Base-by-base conservation (phyloP, 2,329 filamentous ascomycete genomes). In the Hypomyces rosellus region DNA sequence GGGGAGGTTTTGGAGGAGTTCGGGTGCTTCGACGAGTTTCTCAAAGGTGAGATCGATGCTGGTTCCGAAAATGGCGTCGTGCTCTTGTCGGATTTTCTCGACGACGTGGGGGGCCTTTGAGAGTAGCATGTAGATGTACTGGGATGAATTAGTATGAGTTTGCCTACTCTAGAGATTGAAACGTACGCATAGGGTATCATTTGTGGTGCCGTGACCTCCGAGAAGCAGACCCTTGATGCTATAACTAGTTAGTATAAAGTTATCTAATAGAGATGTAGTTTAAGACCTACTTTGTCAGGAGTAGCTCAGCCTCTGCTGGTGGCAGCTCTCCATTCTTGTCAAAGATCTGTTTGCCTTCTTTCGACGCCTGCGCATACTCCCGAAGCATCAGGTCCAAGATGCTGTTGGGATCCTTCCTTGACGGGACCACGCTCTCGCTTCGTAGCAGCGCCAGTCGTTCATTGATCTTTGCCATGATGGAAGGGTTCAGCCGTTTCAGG, bases 1-100 rank as follows among this genome's bases (percentile, higher is more conserved):
- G 0, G 68, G 65, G 4, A 83, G 65, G 6, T 71, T 64, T 55
- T 75, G 76, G 45, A 82, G 64, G 5, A 73, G 65, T 30, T 69
- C 61, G 1, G 75, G 72, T 4, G 74, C 61, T 12, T 66, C 62
- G 3, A 73, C 61, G 13, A 73, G 57, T 0, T 57, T 57, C 30
- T 68, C 67, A 0, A 65, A 61, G 6, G 65, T 61, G 2, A 62
- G 57, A 3, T 65, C 57, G 7, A 70, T 34, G 6, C 58, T 52
- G 1, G 48, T 45, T 0, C 61, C 64, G 1, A 69, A 55, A 1
- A 67, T 52, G 2, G 47, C 34, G n/a, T 60, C 56, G 18, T 63
- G 62, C 49, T 69, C 66, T 25, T 55, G 53, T 1, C 65, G 56
- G 4, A 68, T 22, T 30, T 54, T 59, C 2, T 48, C 48, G 2